phyloP scores from a whole-genome alignment of 2,329 filamentous ascomycete species.

The Didymella segeticola region DNA sequence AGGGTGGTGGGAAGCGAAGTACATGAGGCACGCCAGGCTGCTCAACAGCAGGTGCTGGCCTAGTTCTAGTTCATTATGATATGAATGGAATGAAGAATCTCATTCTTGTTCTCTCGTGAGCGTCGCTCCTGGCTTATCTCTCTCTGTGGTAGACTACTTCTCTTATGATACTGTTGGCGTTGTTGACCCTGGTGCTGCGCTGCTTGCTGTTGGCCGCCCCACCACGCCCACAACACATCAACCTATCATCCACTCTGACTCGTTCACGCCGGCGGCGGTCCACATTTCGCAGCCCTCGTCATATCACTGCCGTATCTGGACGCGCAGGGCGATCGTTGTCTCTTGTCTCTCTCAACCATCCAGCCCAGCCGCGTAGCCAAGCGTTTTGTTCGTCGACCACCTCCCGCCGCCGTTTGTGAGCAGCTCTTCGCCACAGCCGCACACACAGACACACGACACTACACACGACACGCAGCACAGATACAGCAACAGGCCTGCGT shows the following conservation, averaged over 20 bases:
- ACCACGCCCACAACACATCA: conserved; percentile 10
- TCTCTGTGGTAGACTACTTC: too few species aligned
- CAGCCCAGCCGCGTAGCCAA: conserved; percentile 18
- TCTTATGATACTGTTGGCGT: too few species aligned
- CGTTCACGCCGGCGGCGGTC: not conserved
- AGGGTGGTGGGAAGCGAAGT: conserved; percentile 7
- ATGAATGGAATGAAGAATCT: too few species aligned
- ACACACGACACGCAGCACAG: too few species aligned
- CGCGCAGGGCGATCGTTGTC: conserved; percentile 18
- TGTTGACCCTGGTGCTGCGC: not conserved
- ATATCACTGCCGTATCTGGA: conserved; percentile 15
- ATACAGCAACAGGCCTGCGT: too few species aligned
- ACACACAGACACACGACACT: too few species aligned
- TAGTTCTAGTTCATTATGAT: too few species aligned
- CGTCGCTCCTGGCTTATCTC: too few species aligned
- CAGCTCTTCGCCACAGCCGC: not conserved
- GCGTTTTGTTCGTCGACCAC: conserved; percentile 7
- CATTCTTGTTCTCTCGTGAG: too few species aligned
- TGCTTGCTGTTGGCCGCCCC: conserved; percentile 10
- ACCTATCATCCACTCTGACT: conserved; percentile 15
- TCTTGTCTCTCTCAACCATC: conserved; percentile 18
- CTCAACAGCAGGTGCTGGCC: too few species aligned
- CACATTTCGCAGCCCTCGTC: conserved; percentile 11
- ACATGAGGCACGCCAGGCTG: conserved; percentile 12
- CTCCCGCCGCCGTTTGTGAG: not conserved